Percentiles rank a stretch among this genome's conserved stretches.
Evolutionary conservation across 2,329 filamentous ascomycete species (phyloP).

Genomic region (Harringtonia aguacate): DNA sequence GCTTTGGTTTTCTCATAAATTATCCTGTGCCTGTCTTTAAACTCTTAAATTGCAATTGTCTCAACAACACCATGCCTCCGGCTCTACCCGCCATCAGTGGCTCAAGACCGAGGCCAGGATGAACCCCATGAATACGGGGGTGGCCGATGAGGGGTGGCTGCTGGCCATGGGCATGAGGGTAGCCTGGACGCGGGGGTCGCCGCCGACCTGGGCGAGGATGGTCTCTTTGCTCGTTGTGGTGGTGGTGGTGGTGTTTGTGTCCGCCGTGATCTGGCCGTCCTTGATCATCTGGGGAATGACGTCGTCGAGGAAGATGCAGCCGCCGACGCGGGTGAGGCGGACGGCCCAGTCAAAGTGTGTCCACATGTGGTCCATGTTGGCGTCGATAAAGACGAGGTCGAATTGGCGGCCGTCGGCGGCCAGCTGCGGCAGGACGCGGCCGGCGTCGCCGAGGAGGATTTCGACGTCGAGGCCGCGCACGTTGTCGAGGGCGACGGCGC

Average conservation of each 20-base stretch:
- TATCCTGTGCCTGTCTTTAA: too few relatives aligned
- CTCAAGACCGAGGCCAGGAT: constrained; percentile 11
- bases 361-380: constrained; percentile 37
- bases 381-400: constrained; percentile 43
- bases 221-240: too few relatives aligned
- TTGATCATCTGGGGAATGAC: constrained; percentile 25
- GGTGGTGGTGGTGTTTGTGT: neutral
- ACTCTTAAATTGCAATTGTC: too few relatives aligned
- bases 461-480: constrained; percentile 30
- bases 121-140: constrained; percentile 13
- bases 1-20: too few relatives aligned
- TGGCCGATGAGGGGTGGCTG: constrained; percentile 4
- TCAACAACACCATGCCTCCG: too few relatives aligned
- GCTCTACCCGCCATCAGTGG: too few relatives aligned
- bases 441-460: constrained; percentile 30
- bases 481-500: constrained; percentile 34
- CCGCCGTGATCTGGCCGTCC: constrained; percentile 15
- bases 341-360: constrained; percentile 35
- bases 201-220: constrained; percentile 11
- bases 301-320: constrained; percentile 23
- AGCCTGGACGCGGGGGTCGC: constrained; percentile 12
- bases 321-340: constrained; percentile 24
- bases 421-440: constrained; percentile 27
- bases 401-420: constrained; percentile 29
- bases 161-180: constrained; percentile 12